Conservation (phyloP, 78 protist species). For the Dictyostelium firmibasis region DNA sequence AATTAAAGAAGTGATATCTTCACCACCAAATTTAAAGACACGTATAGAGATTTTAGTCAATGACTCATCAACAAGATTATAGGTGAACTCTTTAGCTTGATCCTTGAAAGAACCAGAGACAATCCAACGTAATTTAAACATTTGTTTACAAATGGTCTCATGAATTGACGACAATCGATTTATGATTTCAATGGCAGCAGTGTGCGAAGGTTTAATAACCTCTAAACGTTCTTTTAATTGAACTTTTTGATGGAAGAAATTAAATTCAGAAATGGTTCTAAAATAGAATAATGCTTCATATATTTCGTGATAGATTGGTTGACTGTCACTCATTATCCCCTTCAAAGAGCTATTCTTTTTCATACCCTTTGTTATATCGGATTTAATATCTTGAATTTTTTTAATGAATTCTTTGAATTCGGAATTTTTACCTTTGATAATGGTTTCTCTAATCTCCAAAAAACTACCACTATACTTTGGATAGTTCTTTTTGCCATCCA, state of each 20-base stretch:
- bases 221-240: background rate
- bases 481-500: background rate
- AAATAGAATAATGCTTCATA: background rate
- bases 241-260: background rate
- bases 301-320: background rate
- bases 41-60: background rate
- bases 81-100: background rate
- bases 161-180: background rate
- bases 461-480: conserved; percentile 1
- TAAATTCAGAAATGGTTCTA: background rate
- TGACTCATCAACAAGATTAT: background rate
- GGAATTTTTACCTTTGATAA: background rate
- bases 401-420: background rate
- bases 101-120: background rate
- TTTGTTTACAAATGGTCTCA: background rate
- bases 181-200: background rate
- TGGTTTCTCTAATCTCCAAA: background rate
- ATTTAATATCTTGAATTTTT: background rate
- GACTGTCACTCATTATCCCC: background rate
- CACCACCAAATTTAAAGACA: conserved; percentile 1
- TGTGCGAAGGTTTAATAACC: background rate
- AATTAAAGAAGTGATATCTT: background rate
- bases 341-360: background rate
- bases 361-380: background rate
- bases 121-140: background rate